These are phyloP conservation scores for Pleurotus eryngii DNA, from an alignment of 768 basidiomycete species.

Conservation along the genomic window DNA sequence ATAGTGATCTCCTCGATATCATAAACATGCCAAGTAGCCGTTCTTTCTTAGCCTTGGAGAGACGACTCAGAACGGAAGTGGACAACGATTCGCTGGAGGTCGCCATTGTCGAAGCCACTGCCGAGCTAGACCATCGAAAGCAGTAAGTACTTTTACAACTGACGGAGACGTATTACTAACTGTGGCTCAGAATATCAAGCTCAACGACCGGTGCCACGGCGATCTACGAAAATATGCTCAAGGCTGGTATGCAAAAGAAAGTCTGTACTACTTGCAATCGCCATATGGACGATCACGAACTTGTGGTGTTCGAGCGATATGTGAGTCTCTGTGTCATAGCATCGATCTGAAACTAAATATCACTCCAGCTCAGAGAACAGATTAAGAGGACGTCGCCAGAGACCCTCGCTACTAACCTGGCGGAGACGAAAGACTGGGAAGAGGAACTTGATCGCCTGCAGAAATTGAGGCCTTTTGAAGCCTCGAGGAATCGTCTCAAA, in stretches of 20 bases:
- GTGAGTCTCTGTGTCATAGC: slow-evolving; percentile 43
- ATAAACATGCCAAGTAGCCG: not conserved
- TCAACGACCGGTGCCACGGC: slow-evolving; percentile 26
- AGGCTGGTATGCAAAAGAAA: slow-evolving; percentile 58
- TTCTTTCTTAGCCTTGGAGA: slow-evolving; percentile 44
- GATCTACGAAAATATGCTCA: slow-evolving; percentile 55
- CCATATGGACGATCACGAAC: slow-evolving; percentile 47
- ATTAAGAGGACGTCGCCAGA: slow-evolving; percentile 55
- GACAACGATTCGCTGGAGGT: slow-evolving; percentile 36
- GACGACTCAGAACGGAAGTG: slow-evolving; percentile 35
- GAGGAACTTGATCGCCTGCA: slow-evolving; percentile 54
- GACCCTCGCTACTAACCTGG: slow-evolving; percentile 36
- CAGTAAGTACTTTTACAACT: slow-evolving; percentile 29
- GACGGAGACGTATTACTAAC: not conserved
- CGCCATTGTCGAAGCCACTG: slow-evolving; percentile 43
- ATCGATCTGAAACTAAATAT: not conserved
- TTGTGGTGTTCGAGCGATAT: slow-evolving; percentile 64
- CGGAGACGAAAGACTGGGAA: slow-evolving; percentile 60
- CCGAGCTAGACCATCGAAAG: slow-evolving; percentile 41
- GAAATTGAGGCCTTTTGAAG: slow-evolving; percentile 53
- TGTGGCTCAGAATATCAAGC: slow-evolving; percentile 22
- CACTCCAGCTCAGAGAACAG: slow-evolving; percentile 54
- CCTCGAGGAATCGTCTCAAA: slow-evolving; percentile 51
- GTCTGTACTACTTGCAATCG: slow-evolving; percentile 78
- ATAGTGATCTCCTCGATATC: slow-evolving; percentile 12